Base-by-base conservation (phyloP, 2,329 filamentous ascomycete species). In the Monosporascus sp. region DNA sequence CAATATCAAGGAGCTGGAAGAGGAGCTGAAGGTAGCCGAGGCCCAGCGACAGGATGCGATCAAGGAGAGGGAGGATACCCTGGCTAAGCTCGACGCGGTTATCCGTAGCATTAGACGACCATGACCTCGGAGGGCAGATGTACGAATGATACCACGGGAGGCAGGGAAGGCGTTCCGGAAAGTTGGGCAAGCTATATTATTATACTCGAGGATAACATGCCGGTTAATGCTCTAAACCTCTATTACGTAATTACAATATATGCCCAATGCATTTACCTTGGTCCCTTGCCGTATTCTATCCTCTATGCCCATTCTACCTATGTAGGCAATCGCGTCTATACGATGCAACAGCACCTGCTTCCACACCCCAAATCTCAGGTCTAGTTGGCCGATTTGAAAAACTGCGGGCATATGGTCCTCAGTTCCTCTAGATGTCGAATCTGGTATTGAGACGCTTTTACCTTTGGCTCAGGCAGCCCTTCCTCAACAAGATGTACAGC, bases 401-500 rank as follows among this genome's bases (percentile, higher is more conserved):
- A 83, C 53, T 95, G 85, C 0, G 94, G 91, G 60, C 93, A 97
- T 11, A 88, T 71, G 0, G 74, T 74, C 46, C 88, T 82, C 54
- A 99, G 74, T 65, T 97, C 88, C 58, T 88, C 78, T 27, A 99
- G 73, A 65, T 84, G 80, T 45, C 81, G 78, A 59, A 99, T 88
- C 66, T 92, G 86, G 68, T 88, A 83, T 62, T 89, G 82, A 38
- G 86, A 87, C 5, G 87, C 87, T 55, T 80, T 83, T 5, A 76
- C 78, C 22, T 72, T 70, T 2, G 91, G 92, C 9, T 79, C 68
- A 17, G 80, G 74, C 36, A 90, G 77, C 7, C 80, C 82, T 37
- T 89, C 84, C 67, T 97, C 94, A 6, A 97, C 84, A 22, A 97
- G 79, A 70, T 97, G 94, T 6, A 82, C 88, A 1, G 87, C 84